Percentiles rank a stretch among this genome's conserved stretches.
Conservation (phyloP, 2,329 filamentous ascomycete genomes). For the Apiospora arundinis region DNA sequence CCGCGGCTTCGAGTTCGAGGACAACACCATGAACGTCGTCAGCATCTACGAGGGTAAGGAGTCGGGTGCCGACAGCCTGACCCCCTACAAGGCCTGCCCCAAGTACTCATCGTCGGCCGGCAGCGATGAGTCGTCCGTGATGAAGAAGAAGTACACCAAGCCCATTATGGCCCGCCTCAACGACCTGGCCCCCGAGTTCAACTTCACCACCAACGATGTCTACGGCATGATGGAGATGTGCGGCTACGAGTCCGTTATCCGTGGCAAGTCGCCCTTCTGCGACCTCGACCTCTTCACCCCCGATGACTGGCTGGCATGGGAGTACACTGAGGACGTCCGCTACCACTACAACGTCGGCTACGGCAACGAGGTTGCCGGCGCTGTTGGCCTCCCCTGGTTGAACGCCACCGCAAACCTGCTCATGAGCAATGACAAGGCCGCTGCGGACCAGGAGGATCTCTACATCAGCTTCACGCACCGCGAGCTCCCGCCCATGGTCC, state of each 20-base stretch:
- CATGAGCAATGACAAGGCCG: constrained; percentile 40
- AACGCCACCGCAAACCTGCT: constrained; percentile 64
- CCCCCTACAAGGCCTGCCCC: constrained; percentile 69
- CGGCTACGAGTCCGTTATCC: constrained; percentile 70
- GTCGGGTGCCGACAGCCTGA: constrained; percentile 64
- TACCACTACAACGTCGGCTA: constrained; percentile 73
- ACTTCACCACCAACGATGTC: constrained; percentile 68
- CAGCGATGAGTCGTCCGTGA: constrained; percentile 58
- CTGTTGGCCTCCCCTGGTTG: constrained; percentile 70
- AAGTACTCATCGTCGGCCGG: constrained; percentile 65
- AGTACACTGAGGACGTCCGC: constrained; percentile 68
- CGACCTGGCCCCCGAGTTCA: constrained; percentile 59
- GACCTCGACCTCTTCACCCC: constrained; percentile 63
- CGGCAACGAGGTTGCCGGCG: constrained; percentile 61
- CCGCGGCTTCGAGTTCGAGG: constrained; percentile 59
- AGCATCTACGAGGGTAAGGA: constrained; percentile 62
- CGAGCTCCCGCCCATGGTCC: constrained; percentile 69
- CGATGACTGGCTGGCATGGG: constrained; percentile 70
- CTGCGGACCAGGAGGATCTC: constrained; percentile 55
- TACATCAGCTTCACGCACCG: constrained; percentile 74
- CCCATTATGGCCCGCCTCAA: constrained; percentile 66
- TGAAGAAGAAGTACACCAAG: constrained; percentile 61
- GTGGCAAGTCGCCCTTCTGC: constrained; percentile 67
- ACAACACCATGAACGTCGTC: constrained; percentile 60
- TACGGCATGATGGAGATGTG: constrained; percentile 71